A percentile compares a stretch with the other conserved stretches of the same genome.
Conservation (phyloP, 169 alveolate genomes). For the Plasmodium vivax region DNA sequence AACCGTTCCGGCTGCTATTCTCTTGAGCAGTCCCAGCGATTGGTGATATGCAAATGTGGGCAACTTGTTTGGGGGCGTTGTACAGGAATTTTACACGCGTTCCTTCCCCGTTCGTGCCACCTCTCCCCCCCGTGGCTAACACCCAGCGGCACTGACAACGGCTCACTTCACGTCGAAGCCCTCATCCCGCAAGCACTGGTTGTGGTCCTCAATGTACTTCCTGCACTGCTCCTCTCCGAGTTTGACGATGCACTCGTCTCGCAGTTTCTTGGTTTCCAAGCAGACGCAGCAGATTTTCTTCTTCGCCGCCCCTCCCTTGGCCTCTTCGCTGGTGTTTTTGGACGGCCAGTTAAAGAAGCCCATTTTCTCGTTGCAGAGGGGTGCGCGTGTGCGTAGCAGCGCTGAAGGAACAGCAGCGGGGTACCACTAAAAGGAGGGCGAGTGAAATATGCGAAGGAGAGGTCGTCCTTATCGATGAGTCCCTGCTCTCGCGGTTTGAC, state of each 20-base stretch:
- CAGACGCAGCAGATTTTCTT: constrained; percentile 84
- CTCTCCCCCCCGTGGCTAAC: not conserved
- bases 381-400: not conserved
- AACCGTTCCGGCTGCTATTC: not conserved
- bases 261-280: constrained; percentile 82
- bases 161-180: constrained; percentile 78
- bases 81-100: not conserved
- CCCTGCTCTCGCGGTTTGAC: not conserved
- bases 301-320: constrained; percentile 14
- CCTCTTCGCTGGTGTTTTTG: constrained; percentile 35
- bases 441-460: not conserved
- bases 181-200: constrained; percentile 80
- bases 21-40: not conserved
- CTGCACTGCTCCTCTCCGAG: constrained; percentile 80
- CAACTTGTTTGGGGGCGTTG: not conserved
- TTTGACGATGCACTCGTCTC: constrained; percentile 82
- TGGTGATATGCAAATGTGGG: not conserved
- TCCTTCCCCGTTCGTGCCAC: not conserved
- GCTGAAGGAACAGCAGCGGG: not conserved
- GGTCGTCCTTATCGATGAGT: not conserved
- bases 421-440: not conserved
- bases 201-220: constrained; percentile 80
- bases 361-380: constrained; percentile 8
- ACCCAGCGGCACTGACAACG: not conserved
- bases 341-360: constrained; percentile 2